Base-by-base conservation (phyloP, 169 alveolate genomes). In the Perkinsus olseni region DNA sequence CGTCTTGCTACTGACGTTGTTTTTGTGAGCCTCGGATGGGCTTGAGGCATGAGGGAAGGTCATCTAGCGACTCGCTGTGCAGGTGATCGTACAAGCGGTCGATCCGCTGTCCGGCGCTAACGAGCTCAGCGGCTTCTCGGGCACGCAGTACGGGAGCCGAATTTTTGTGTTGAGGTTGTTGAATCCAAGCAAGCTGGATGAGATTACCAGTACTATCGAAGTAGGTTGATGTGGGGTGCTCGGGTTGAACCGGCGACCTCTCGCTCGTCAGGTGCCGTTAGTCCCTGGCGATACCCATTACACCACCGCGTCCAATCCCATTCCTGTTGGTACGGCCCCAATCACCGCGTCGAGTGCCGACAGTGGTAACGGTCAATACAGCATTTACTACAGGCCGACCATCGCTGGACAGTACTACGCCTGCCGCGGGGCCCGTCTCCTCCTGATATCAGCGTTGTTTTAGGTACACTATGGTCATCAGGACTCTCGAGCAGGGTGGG, bases 401-500 rank as follows among this genome's bases (percentile, higher is more conserved):
- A 24, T 62, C 34, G 82, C 31, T 13, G 82, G 82, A 13, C 1
- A 24, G 82, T 62, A 28, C 50, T 62, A 28, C 0, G 82, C 28
- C 17, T 45, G 62, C 62, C 62, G 62, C 62, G 17, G 28, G 8
- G 28, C 34, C 10, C 31, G 17, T 28, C 13, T 62, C 0, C 34
- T 6, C 10, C 82, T 8, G 36, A 28, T 13, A 24, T 21, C 82
- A 40, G 1, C 17, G 13, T 62, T 4, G 31, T 62, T 13, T 62
- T 28, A 62, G 82, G 17, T 62, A 62, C 31, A 62, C 82, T 28
- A 62, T 62, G 82, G 82, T 62, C 28, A 62, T 91, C 6, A 74
- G 62, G 38, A 39, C 82, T 1, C 74, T 91, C n/a, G 93, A 91
- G 74, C 93, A 28, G 24, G 93, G 93, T 31, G 93, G 93, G 24